Conservation (phyloP, 2,329 filamentous ascomycete species). For the Mycogone perniciosa region DNA sequence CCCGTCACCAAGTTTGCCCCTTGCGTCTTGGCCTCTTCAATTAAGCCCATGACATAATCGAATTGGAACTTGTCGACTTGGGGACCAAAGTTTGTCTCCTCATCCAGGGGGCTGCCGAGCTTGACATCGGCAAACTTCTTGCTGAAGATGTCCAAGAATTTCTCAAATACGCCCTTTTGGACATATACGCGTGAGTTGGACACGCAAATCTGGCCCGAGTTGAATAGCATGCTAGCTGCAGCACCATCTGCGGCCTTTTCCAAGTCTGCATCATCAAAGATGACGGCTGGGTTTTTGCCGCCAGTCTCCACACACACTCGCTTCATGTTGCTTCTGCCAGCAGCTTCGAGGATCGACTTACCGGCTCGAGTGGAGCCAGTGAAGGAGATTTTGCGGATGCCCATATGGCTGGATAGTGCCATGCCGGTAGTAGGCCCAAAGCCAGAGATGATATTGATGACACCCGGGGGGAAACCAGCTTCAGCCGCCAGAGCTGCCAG, state of each 20-base stretch:
- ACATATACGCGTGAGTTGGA: constrained; percentile 54
- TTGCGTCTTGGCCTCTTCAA: constrained; percentile 26
- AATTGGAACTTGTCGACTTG: constrained; percentile 57
- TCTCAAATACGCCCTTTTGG: constrained; percentile 48
- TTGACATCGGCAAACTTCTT: constrained; percentile 43
- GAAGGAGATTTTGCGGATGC: constrained; percentile 68
- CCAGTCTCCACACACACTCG: constrained; percentile 55
- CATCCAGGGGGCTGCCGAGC: constrained; percentile 20
- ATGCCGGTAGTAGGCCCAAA: constrained; percentile 59
- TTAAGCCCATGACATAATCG: constrained; percentile 56
- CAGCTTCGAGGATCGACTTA: constrained; percentile 61
- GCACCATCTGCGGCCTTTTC: constrained; percentile 53
- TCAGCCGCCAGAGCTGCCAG: constrained; percentile 59
- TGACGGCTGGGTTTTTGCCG: constrained; percentile 52
- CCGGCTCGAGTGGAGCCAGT: constrained; percentile 65
- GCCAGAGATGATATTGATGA: constrained; percentile 66
- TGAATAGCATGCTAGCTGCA: constrained; percentile 37
- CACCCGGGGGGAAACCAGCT: constrained; percentile 68
- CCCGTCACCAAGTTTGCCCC: constrained; percentile 16
- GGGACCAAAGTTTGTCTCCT: constrained; percentile 28
- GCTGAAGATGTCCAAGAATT: constrained; percentile 55
- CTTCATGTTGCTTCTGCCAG: constrained; percentile 49
- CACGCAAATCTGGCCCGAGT: constrained; percentile 55
- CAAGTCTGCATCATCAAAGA: constrained; percentile 55
- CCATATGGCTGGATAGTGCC: constrained; percentile 56